Evolutionary conservation across 352 stramenopile species (phyloP).

Genomic region (Pythium brachiatum): DNA sequence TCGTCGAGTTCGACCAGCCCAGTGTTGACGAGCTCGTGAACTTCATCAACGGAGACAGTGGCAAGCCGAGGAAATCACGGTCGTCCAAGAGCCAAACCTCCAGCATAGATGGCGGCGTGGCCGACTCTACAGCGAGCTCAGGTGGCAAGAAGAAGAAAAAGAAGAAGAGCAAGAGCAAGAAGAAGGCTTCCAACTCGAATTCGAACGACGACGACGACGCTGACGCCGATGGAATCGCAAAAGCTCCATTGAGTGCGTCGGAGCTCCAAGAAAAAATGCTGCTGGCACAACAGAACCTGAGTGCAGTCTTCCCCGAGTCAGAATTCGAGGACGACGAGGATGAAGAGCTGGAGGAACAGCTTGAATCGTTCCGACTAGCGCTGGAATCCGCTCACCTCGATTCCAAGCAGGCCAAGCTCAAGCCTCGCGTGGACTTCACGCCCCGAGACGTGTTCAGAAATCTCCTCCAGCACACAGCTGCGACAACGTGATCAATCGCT

Average conservation of each 20-base stretch:
- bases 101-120: constrained; percentile 16
- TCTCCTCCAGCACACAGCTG: constrained; percentile 27
- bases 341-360: constrained; percentile 67
- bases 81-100: constrained; percentile 21
- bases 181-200: constrained; percentile 31
- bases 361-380: constrained; percentile 74
- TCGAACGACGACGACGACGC: constrained; percentile 9
- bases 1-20: constrained; percentile 80
- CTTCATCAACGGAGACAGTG: constrained; percentile 72
- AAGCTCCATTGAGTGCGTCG: neutral
- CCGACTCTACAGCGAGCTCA: constrained; percentile 8
- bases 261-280: constrained; percentile 60
- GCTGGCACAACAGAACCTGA: constrained; percentile 65
- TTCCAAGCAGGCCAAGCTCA: constrained; percentile 47
- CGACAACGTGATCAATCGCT: constrained; percentile 13
- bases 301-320: constrained; percentile 76
- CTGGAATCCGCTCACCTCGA: constrained; percentile 73
- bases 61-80: constrained; percentile 27
- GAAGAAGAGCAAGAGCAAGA: constrained; percentile 79
- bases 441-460: constrained; percentile 75
- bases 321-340: constrained; percentile 82
- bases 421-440: constrained; percentile 62
- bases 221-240: neutral
- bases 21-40: constrained; percentile 79
- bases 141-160: constrained; percentile 50